Percentiles rank a stretch among this genome's conserved stretches.
Evolutionary conservation across 306 rosid genomes (phyloP).

Genomic region (Benincasa hispida): DNA sequence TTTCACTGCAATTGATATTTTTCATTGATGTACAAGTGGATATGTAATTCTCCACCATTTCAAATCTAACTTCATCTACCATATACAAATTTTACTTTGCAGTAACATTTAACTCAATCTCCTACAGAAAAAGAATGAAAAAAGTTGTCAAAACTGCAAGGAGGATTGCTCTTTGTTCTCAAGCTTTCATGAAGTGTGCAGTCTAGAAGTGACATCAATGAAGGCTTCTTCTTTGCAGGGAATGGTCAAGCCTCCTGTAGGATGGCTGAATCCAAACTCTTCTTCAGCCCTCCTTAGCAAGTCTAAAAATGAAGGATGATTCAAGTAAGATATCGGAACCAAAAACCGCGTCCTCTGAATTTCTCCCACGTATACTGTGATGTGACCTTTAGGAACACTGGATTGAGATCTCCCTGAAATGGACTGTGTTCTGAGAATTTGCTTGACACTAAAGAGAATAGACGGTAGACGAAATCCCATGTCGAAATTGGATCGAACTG

Average conservation of each 20-base stretch:
- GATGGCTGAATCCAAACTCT: constrained; percentile 34
- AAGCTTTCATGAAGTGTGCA: background rate
- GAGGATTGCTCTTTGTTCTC: background rate
- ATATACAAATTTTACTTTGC: background rate
- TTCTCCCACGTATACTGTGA: constrained; percentile 40
- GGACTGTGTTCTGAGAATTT: background rate
- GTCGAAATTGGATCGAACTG: background rate
- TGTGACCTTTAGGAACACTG: constrained; percentile 33
- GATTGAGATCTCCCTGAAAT: background rate
- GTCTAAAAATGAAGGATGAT: constrained; percentile 25
- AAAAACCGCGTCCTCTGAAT: constrained; percentile 24
- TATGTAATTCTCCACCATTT: background rate
- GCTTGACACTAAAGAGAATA: background rate
- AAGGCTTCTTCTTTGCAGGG: constrained; percentile 17
- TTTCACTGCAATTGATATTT: background rate
- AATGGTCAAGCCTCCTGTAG: constrained; percentile 15
- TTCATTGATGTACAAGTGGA: background rate
- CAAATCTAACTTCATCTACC: background rate
- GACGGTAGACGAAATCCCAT: constrained; percentile 6
- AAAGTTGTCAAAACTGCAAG: background rate
- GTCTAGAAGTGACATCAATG: constrained; percentile 11
- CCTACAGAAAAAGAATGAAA: background rate
- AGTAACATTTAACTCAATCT: background rate
- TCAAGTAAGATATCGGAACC: constrained; percentile 31
- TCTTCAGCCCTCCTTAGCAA: constrained; percentile 28